Percentiles rank a stretch among this genome's conserved stretches.
These are phyloP conservation scores for Calonectria fujianensis DNA, from an alignment of 2,329 filamentous ascomycete genomes.

Conservation along the genomic window DNA sequence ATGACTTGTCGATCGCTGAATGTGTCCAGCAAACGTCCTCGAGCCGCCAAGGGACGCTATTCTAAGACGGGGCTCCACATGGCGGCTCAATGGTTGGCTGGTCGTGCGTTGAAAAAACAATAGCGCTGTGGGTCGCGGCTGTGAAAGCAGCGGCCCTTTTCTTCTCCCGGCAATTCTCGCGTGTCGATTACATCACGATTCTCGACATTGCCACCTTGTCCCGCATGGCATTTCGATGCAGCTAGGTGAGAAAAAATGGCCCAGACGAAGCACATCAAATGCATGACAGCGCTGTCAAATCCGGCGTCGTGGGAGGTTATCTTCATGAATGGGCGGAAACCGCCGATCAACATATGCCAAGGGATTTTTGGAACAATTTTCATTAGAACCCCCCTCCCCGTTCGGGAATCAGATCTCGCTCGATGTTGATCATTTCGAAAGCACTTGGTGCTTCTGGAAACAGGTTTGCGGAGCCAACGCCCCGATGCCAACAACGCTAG, in stretches of 20 bases:
- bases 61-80: constrained; percentile 13
- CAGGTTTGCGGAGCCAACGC: neutral
- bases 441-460: neutral
- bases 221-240: neutral
- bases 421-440: neutral
- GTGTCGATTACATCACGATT: constrained; percentile 23
- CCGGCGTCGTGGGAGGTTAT: neutral
- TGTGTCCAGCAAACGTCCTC: neutral
- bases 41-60: neutral
- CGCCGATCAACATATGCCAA: neutral
- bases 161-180: constrained; percentile 15
- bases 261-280: neutral
- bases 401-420: neutral
- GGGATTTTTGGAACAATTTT: neutral
- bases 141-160: neutral
- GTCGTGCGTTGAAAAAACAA: neutral
- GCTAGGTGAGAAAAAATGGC: too few species aligned
- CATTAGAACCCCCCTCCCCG: neutral
- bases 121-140: constrained; percentile 15
- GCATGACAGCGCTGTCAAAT: neutral
- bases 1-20: constrained; percentile 8
- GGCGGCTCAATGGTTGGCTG: neutral
- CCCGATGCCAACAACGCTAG: neutral
- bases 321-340: neutral
- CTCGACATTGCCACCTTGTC: neutral